A percentile compares a stretch with the other conserved stretches of the same genome.
phyloP scores from a whole-genome alignment of 2,329 filamentous ascomycete genomes.

The Curvularia sp. region DNA sequence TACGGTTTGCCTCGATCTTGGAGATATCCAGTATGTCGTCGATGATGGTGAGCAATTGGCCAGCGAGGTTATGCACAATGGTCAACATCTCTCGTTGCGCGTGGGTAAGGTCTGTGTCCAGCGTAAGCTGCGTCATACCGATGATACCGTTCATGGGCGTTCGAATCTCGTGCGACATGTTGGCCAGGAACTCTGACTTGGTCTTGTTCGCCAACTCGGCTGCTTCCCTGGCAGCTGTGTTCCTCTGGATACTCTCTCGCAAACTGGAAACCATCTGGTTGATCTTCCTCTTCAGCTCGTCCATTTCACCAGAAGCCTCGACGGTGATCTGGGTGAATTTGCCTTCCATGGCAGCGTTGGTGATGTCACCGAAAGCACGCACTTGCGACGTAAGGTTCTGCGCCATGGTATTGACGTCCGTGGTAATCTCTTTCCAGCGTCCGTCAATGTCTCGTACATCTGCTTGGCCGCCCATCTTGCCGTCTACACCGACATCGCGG shows the following conservation, averaged over 20 bases:
- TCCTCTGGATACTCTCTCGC: constrained; percentile 93
- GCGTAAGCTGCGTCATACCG: constrained; percentile 94
- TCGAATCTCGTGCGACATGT: constrained; percentile 98
- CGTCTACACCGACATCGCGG: constrained; percentile 95
- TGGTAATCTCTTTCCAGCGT: constrained; percentile 97
- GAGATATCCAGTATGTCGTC: constrained; percentile 77
- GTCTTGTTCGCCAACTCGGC: constrained; percentile 97
- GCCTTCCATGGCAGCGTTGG: constrained; percentile 94
- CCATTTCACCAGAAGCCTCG: constrained; percentile 98
- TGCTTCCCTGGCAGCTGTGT: constrained; percentile 92
- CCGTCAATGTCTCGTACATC: constrained; percentile 92
- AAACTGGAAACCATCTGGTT: constrained; percentile 99
- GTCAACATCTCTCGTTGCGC: constrained; percentile 99
- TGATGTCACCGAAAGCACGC: constrained; percentile 96
- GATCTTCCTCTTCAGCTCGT: constrained; percentile 98
- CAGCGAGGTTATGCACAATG: constrained; percentile 95
- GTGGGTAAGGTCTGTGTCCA: constrained; percentile 91
- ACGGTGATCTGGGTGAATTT: constrained; percentile 98
- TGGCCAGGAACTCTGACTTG: constrained; percentile 97
- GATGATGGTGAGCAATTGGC: constrained; percentile 95
- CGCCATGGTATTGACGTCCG: constrained; percentile 91
- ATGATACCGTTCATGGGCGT: constrained; percentile 99
- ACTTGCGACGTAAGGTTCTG: constrained; percentile 92
- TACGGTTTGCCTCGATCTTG: constrained; percentile 90
- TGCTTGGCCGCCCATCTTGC: constrained; percentile 97